phyloP scores from a whole-genome alignment of 768 basidiomycete species.

The Pleurotus tuoliensis region DNA sequence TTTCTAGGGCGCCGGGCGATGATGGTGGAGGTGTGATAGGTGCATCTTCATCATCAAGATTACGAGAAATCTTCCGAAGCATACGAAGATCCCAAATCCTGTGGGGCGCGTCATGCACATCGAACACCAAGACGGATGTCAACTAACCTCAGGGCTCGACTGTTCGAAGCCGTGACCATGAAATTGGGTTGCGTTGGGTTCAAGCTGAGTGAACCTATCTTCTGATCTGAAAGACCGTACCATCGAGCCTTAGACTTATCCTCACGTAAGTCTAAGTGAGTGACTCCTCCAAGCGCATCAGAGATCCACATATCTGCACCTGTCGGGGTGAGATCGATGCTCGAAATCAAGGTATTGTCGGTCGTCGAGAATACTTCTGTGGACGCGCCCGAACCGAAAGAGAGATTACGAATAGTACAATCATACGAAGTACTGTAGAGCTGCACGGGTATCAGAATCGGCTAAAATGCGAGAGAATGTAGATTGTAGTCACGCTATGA shows the following conservation, averaged over 20 bases:
- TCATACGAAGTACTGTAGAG: slow-evolving; percentile 83
- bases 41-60: slow-evolving; percentile 22
- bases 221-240: slow-evolving; percentile 65
- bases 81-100: slow-evolving; percentile 84
- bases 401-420: slow-evolving; percentile 68
- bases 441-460: slow-evolving; percentile 29
- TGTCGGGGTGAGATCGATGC: slow-evolving; percentile 61
- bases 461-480: not conserved
- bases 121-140: not conserved
- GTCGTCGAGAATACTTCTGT: slow-evolving; percentile 64
- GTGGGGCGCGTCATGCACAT: slow-evolving; percentile 1
- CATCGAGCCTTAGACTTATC: slow-evolving; percentile 49
- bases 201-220: slow-evolving; percentile 77
- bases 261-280: slow-evolving; percentile 74
- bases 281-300: slow-evolving; percentile 65
- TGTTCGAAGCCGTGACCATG: slow-evolving; percentile 75
- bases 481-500: slow-evolving; percentile 49
- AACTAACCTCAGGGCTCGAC: slow-evolving; percentile 61
- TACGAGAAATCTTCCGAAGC: slow-evolving; percentile 39
- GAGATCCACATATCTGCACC: slow-evolving; percentile 87
- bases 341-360: slow-evolving; percentile 54
- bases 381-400: slow-evolving; percentile 70
- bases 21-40: slow-evolving; percentile 23
- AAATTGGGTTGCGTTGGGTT: slow-evolving; percentile 68
- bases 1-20: slow-evolving; percentile 18